Conservation (phyloP, 176 grass and related monocot genomes). For the Musa schizocarpa region DNA sequence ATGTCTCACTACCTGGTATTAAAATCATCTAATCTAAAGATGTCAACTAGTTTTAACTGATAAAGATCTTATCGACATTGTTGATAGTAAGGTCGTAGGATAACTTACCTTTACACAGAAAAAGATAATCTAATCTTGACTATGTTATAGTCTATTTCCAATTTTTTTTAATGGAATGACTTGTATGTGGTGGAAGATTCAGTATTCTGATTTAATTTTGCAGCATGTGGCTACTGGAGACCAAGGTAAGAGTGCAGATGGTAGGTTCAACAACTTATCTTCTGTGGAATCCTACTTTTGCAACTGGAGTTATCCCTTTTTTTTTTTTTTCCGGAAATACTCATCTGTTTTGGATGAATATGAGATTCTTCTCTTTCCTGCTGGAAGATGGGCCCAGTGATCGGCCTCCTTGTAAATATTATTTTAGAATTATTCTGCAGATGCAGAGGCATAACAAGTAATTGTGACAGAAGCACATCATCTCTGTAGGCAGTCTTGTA, state of each 20-base stretch:
- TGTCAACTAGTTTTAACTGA: no score
- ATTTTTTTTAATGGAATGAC: neutral
- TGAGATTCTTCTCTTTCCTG: slow-evolving; percentile 16
- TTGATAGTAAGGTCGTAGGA: no score
- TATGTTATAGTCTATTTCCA: neutral
- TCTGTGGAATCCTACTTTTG: no score
- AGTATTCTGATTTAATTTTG: slow-evolving; percentile 14
- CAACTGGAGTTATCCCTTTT: no score
- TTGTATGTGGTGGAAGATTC: neutral
- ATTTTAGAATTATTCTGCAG: slow-evolving; percentile 51
- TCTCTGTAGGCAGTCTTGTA: slow-evolving; percentile 32
- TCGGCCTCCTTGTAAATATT: slow-evolving; percentile 56
- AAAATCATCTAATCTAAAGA: neutral
- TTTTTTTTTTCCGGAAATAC: neutral
- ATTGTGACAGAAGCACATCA: slow-evolving; percentile 33
- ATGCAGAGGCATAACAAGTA: slow-evolving; percentile 38
- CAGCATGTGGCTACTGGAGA: slow-evolving; percentile 52
- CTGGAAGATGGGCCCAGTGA: slow-evolving; percentile 29
- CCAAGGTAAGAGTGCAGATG: slow-evolving; percentile 23
- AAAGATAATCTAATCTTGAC: no score
- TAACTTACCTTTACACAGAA: no score
- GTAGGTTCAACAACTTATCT: no score
- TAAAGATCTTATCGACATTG: no score
- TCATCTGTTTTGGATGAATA: neutral
- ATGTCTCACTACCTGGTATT: neutral